Evolutionary conservation across 805 yeast genomes (phyloP), one percentile per base, ranked within the genome.

Genomic region (Wickerhamiella siamensis): DNA sequence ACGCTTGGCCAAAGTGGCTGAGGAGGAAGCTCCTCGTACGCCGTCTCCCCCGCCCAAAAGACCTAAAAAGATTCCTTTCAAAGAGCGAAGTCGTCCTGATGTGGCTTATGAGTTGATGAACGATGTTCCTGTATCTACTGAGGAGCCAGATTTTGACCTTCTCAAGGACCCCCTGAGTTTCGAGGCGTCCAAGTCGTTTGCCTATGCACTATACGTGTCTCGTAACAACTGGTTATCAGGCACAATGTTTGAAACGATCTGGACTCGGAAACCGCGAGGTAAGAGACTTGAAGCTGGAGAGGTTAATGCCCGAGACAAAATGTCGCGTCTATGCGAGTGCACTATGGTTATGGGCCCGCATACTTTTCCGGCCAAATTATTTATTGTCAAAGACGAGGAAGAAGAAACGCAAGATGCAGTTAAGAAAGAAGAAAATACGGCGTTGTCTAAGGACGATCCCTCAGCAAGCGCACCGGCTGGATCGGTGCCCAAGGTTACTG

Each of bases 291-390:
- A 66, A 46, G 69, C 66, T 43, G 59, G 62, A 33, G 70, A 62
- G 51, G 60, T 56, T n/a, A 74, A 72, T 54, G 79, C 82, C 4
- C 65, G 93, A 51, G 96, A 88, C 48, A 77, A 77, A 43, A 86
- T 87, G 95, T 79, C 84, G 45, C 86, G 84, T 56, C 63, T 91
- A 43, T 75, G 88, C 50, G 95, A 87, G 50, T 75, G 87, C 46
- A 62, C 65, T 1, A 60, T 86, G 61, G 65, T 67, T 9, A 67
- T 80, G 18, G 97, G 96, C 0, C 95, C 95, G 0, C 98, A 88
- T 60, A 60, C 65, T 0, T 83, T 83, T 60, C 83, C 77, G 32
- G 70, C 80, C 2, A 65, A 93, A 46, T 59, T 91, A 26, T 91
- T 82, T 60, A 77, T 84, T n/a, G 72, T 84, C 40, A 82, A 83